Evolutionary conservation across 768 basidiomycete genomes (phyloP).

Genomic region (Tricholoma sp.): DNA sequence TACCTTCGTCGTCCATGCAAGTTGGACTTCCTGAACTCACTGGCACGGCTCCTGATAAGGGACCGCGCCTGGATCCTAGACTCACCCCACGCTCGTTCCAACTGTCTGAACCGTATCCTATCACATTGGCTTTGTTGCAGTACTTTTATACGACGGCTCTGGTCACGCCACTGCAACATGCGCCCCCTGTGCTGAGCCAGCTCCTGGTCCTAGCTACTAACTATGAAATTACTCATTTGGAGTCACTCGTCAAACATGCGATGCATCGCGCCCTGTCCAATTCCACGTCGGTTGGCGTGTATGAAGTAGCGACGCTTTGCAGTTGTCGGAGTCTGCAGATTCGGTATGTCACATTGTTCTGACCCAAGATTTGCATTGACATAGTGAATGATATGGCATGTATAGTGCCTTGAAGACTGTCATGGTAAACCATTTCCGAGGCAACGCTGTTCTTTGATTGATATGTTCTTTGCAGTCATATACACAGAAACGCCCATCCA

Average conservation of each 20-base stretch:
- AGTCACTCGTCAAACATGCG: slow-evolving; percentile 82
- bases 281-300: slow-evolving; percentile 83
- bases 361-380: slow-evolving; percentile 14
- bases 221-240: slow-evolving; percentile 74
- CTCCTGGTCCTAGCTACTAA: slow-evolving; percentile 79
- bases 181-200: slow-evolving; percentile 84
- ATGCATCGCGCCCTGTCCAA: slow-evolving; percentile 88
- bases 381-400: slow-evolving; percentile 6
- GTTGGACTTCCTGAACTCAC: slow-evolving; percentile 58
- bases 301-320: slow-evolving; percentile 92
- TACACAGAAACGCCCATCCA: slow-evolving; percentile 69
- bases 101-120: slow-evolving; percentile 85
- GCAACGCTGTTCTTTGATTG: not conserved
- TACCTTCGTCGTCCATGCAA: slow-evolving; percentile 60
- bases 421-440: slow-evolving; percentile 48
- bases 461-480: slow-evolving; percentile 49
- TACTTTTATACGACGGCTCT: slow-evolving; percentile 90
- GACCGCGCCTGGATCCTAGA: slow-evolving; percentile 66
- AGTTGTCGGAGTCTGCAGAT: slow-evolving; percentile 87
- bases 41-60: slow-evolving; percentile 41
- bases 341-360: slow-evolving; percentile 43
- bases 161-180: slow-evolving; percentile 86
- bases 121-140: slow-evolving; percentile 84
- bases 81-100: slow-evolving; percentile 74
- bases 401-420: slow-evolving; percentile 74